Evolutionary conservation across 257 asterid genomes (phyloP), one percentile per base, ranked within the genome.

Genomic region (Nemophila menziesii): DNA sequence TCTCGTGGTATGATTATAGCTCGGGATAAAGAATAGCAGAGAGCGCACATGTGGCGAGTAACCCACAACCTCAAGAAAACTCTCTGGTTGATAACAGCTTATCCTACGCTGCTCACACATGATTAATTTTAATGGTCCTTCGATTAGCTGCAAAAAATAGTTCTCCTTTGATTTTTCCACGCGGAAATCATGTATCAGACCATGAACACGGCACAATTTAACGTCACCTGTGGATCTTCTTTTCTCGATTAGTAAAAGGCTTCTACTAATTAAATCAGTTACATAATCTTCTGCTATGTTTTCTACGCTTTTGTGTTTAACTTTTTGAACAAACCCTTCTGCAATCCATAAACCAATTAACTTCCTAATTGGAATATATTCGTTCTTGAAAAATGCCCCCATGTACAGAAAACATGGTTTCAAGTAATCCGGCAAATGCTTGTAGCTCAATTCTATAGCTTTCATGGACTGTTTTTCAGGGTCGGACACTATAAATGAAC

Each of bases 1-100:
- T 0, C 0, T 7, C 8, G 1, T 14, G 1, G 1, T 11, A 8
- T 1, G 0, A 4, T 5, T 2, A 14, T 12, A 15, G 8, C 0
- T 5, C 16, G 22, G 22, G 19, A 10, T 3, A 39, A 19, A 14
- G 20, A 39, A 39, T 11, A 36, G 40, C 0, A 39, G 44, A 15
- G 44, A 5, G 20, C 20, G 44, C 21, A 39, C 21, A 15, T 5
- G 44, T 4, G 44, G 20, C 11, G 10, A 7, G 11, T 16, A 39
- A 39, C 21, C 36, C 36, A 7, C 7, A 5, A 13, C 2, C 36
- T 7, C 36, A 29, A 29, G 2, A 29, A 29, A 29, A 13, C 12
- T 2, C 1, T 29, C 4, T 29, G 36, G 36, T 2, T 7, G 2
- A 29, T 29, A 1, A 29, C 36, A 2, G 36, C 36, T 2, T 2